A percentile compares a stretch with the other conserved stretches of the same genome.
Conservation (phyloP, 176 grass and related monocot species). For the Calamus simplicifolius region DNA sequence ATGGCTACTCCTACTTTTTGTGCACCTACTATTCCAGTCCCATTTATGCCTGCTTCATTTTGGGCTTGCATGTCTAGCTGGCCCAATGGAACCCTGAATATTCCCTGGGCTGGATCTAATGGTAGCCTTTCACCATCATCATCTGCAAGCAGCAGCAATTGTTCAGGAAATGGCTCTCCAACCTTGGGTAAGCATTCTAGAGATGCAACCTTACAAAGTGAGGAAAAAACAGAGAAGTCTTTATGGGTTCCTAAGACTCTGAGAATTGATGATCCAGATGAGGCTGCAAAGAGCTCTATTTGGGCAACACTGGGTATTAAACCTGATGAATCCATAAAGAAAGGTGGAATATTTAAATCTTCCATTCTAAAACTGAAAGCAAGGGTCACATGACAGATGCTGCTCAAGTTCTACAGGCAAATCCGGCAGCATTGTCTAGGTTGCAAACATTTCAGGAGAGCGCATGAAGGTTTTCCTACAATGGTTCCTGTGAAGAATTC, state of each 20-base stretch:
- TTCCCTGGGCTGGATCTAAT: background rate
- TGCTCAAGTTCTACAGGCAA: too few species aligned
- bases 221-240: background rate
- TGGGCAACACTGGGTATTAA: background rate
- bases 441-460: too few species aligned
- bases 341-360: too few species aligned
- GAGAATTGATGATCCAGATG: conserved; percentile 7
- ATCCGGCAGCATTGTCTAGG: too few species aligned
- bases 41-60: background rate
- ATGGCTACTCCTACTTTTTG: background rate
- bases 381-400: too few species aligned
- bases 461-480: too few species aligned
- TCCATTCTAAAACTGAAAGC: too few species aligned
- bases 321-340: background rate
- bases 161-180: background rate
- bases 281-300: conserved; percentile 3
- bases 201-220: background rate
- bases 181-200: conserved; percentile 2
- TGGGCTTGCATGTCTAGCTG: background rate
- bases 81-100: background rate
- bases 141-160: background rate
- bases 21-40: background rate
- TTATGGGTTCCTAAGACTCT: background rate
- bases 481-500: too few species aligned
- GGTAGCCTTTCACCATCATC: background rate